These are phyloP conservation scores for Colletotrichum tofieldiae DNA, from an alignment of 2,329 filamentous ascomycete species.

Conservation along the genomic window DNA sequence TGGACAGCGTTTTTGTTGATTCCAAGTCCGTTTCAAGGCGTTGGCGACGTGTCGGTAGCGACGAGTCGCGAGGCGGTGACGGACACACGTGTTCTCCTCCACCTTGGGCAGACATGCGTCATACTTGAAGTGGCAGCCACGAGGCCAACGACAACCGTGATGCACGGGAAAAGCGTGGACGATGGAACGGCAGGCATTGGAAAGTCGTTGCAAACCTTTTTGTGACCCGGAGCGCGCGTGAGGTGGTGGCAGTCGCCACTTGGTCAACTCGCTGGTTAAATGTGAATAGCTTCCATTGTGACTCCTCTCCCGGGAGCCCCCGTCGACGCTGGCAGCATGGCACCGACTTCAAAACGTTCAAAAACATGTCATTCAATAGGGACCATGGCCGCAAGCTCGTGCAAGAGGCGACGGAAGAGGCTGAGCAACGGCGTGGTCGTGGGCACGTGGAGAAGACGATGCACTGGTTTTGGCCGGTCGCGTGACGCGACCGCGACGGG, in stretches of 20 bases:
- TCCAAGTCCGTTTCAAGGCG: neutral
- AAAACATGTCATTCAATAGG: neutral
- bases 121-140: conserved; percentile 5
- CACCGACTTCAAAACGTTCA: neutral
- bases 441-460: neutral
- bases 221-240: neutral
- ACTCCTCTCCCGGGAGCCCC: too few relatives aligned
- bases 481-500: conserved; percentile 24
- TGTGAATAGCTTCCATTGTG: conserved; percentile 40
- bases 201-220: neutral
- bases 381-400: too few relatives aligned
- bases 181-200: neutral
- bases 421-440: neutral
- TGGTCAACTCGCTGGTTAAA: neutral
- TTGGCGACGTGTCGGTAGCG: conserved; percentile 12
- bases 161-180: neutral
- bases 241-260: conserved; percentile 1
- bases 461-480: conserved; percentile 26
- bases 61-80: conserved; percentile 19
- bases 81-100: conserved; percentile 42
- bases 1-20: neutral
- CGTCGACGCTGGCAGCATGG: neutral
- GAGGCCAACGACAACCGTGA: neutral
- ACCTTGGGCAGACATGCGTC: conserved; percentile 41
- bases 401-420: neutral